Conservation (phyloP, 805 yeast species). For the Cyberlindnera euphorbiiphila region DNA sequence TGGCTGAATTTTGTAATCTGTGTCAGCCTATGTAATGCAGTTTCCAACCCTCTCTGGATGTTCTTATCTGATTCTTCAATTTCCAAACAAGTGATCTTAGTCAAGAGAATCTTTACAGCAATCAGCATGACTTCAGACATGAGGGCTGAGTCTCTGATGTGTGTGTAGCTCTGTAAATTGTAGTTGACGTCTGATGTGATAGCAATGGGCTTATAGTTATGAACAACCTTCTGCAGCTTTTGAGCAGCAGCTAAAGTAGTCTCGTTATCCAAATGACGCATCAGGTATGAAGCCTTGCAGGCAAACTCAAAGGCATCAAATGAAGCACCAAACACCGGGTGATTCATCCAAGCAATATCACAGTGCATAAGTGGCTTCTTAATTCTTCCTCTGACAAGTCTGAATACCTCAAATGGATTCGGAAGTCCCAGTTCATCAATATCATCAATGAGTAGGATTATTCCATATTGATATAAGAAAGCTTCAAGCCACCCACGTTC, state of each 20-base stretch:
- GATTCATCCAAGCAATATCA: slow-evolving; percentile 38
- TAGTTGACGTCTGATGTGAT: slow-evolving; percentile 15
- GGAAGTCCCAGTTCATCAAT: slow-evolving; percentile 32
- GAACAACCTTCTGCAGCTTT: slow-evolving; percentile 12
- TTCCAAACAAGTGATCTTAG: slow-evolving; percentile 13
- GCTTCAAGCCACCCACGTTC: slow-evolving; percentile 39
- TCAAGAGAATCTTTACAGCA: slow-evolving; percentile 19
- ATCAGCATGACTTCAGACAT: slow-evolving; percentile 17
- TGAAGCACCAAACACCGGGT: slow-evolving; percentile 38
- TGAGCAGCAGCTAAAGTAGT: slow-evolving; percentile 12
- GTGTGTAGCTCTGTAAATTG: slow-evolving; percentile 8
- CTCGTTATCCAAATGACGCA: slow-evolving; percentile 14
- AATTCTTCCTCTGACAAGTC: slow-evolving; percentile 30
- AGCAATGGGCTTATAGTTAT: slow-evolving; percentile 11
- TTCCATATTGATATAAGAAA: slow-evolving; percentile 39
- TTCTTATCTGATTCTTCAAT: slow-evolving; percentile 2
- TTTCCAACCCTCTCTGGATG: slow-evolving; percentile 13
- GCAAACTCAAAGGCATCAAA: slow-evolving; percentile 33
- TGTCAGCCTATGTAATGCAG: slow-evolving; percentile 6
- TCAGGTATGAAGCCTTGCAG: slow-evolving; percentile 33
- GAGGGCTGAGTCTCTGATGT: slow-evolving; percentile 17
- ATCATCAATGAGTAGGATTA: slow-evolving; percentile 36
- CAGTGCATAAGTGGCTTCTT: slow-evolving; percentile 34
- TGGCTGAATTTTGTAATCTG: slow-evolving; percentile 11
- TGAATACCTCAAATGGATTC: slow-evolving; percentile 39